These are phyloP conservation scores for Zasmidium angulare DNA, from an alignment of 2,329 filamentous ascomycete genomes.

Conservation along the genomic window DNA sequence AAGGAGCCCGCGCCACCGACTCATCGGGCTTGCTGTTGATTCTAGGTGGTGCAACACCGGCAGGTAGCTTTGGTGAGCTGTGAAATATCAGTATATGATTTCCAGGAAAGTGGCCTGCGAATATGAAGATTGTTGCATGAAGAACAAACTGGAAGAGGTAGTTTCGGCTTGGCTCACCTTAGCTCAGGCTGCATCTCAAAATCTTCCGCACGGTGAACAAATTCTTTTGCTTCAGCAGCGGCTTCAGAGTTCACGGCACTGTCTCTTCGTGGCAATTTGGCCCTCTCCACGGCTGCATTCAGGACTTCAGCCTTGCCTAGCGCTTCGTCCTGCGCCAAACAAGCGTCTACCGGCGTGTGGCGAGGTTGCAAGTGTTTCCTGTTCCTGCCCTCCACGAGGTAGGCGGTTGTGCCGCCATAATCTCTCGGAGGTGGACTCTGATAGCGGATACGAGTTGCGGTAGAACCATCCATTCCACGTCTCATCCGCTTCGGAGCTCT, in stretches of 20 bases:
- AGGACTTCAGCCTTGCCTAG: constrained; percentile 16
- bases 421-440: constrained; percentile 17
- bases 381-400: constrained; percentile 10
- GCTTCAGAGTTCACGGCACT: constrained; percentile 14
- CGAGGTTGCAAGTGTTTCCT: constrained; percentile 14
- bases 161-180: constrained; percentile 1
- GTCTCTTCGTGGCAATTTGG: constrained; percentile 20
- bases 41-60: constrained; percentile 2
- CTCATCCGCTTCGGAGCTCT: neutral
- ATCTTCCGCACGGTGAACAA: neutral
- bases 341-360: constrained; percentile 22
- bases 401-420: constrained; percentile 9
- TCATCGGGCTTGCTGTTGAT: constrained; percentile 2
- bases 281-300: constrained; percentile 13
- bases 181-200: neutral
- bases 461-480: constrained; percentile 16
- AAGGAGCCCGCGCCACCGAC: neutral
- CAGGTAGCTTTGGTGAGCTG: constrained; percentile 12
- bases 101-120: neutral
- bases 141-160: neutral
- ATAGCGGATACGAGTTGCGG: constrained; percentile 21
- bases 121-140: neutral
- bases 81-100: constrained; percentile 2
- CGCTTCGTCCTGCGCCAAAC: constrained; percentile 21
- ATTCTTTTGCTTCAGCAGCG: neutral